phyloP scores from a whole-genome alignment of 2,329 filamentous ascomycete genomes.

The Alternaria triticina region DNA sequence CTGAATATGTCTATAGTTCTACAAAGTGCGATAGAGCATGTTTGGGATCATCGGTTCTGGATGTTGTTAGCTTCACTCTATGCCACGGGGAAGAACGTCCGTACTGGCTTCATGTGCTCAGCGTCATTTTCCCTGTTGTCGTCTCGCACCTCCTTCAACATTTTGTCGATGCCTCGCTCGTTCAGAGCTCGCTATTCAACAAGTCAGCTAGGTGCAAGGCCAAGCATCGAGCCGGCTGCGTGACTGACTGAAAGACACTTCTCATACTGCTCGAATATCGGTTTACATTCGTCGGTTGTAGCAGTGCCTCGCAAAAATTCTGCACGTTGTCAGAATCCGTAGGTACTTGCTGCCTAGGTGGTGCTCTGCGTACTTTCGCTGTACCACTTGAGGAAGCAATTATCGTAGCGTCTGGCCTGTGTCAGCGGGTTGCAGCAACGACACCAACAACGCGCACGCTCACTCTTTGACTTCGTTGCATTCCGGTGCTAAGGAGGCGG shows the following conservation, averaged over 20 bases:
- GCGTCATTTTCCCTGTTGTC: conserved; percentile 88
- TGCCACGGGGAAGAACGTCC: background rate
- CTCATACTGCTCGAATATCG: conserved; percentile 87
- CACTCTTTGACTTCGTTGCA: conserved; percentile 98
- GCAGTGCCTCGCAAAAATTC: conserved; percentile 90
- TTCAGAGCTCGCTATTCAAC: conserved; percentile 76
- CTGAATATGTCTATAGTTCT: background rate
- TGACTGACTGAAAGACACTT: conserved; percentile 80
- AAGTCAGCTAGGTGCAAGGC: conserved; percentile 7
- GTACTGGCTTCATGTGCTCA: conserved; percentile 61
- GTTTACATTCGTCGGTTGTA: conserved; percentile 83
- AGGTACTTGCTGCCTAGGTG: background rate
- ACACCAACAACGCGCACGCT: conserved; percentile 9
- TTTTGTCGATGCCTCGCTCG: conserved; percentile 87
- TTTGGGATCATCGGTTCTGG: conserved; percentile 6
- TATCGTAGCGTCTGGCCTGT: conserved; percentile 80
- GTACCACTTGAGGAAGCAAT: conserved; percentile 99
- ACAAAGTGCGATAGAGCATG: background rate
- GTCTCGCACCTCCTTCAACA: conserved; percentile 88
- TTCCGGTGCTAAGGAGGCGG: conserved; percentile 90
- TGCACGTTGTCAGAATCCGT: conserved; percentile 16
- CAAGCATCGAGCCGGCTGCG: background rate
- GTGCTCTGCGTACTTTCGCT: conserved; percentile 78
- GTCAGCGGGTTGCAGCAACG: background rate
- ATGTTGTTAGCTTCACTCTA: background rate